Evolutionary conservation across 2,329 filamentous ascomycete genomes (phyloP), one percentile per base, ranked within the genome.

Genomic region (Tetracladium maxilliforme): DNA sequence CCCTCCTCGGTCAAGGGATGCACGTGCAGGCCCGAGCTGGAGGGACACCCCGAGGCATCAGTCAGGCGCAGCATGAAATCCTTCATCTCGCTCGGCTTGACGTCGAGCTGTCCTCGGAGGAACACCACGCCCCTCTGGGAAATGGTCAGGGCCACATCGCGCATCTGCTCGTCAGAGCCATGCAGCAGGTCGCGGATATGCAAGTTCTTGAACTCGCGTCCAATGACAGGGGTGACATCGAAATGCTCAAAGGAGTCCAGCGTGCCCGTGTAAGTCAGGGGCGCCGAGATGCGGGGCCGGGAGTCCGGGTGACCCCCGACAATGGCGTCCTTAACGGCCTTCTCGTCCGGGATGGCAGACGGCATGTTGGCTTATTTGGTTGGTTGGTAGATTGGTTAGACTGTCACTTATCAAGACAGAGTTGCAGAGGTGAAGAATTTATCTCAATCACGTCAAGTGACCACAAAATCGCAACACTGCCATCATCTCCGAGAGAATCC

Each of bases 151-250:
- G 40, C 75, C 0, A 82, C 52, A 36, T 80, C 75, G 1, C 67
- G 60, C 14, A 80, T 42, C 12, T 76, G 50, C 22, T 70, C 64
- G 26, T 80, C 71, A 0, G 68, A 56, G 0, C 68, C 64, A 15
- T 68, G 51, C 6, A 81, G 52, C 36, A 64, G 61, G 3, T 80
- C 70, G 6, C 61, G 61, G 1, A 77, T 52, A 32, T 72, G 63
- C 17, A 64, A 56, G 10, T 55, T 57, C n/a, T 60, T 52, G 32
- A 61, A 77, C 38, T 77, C 72, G 6, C 58, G 58, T 5, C 71
- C 72, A 29, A 45, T 41, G 8, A 47, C 33, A 11, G 25, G 36
- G 6, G 39, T 39, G 10, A 29, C 23, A 10, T 19, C 18, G 18
- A 19, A 8, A 19, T 19, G 8, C 18, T 19, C 8, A n/a, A 19